Percentiles rank a stretch among this genome's conserved stretches.
These are phyloP conservation scores for Fusarium acutatum DNA, from an alignment of 2,329 filamentous ascomycete species.

Conservation along the genomic window DNA sequence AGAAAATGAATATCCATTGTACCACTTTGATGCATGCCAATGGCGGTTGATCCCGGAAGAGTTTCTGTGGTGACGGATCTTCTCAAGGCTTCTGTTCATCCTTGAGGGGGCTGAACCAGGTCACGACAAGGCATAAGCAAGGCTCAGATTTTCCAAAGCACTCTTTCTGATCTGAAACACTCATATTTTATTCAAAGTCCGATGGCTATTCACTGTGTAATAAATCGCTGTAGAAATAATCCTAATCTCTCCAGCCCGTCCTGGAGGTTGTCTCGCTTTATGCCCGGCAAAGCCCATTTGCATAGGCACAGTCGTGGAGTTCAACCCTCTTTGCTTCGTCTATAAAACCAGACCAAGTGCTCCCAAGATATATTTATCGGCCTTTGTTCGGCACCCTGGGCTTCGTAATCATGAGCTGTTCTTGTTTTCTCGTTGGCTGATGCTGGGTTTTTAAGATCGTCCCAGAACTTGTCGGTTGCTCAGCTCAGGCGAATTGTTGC, in stretches of 20 bases:
- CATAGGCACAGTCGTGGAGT: background rate
- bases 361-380: fast-evolving
- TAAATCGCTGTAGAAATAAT: background rate
- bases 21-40: fast-evolving
- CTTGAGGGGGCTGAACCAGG: background rate
- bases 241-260: background rate
- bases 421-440: background rate
- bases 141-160: too few species aligned
- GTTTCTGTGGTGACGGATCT: background rate
- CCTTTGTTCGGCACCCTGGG: background rate
- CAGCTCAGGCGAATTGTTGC: too few species aligned
- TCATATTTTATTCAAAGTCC: background rate
- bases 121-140: background rate
- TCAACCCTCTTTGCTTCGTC: background rate
- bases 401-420: too few species aligned
- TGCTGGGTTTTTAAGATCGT: background rate
- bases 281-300: background rate
- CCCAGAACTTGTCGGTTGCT: background rate
- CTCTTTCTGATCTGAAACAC: fast-evolving
- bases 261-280: too few species aligned
- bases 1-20: fast-evolving
- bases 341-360: fast-evolving
- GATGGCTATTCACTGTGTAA: background rate
- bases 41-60: background rate
- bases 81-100: background rate